Percentiles rank a stretch among this genome's conserved stretches.
phyloP scores from a whole-genome alignment of 225 moss, liverwort and hornwort genomes.

The Physcomitrium patens region DNA sequence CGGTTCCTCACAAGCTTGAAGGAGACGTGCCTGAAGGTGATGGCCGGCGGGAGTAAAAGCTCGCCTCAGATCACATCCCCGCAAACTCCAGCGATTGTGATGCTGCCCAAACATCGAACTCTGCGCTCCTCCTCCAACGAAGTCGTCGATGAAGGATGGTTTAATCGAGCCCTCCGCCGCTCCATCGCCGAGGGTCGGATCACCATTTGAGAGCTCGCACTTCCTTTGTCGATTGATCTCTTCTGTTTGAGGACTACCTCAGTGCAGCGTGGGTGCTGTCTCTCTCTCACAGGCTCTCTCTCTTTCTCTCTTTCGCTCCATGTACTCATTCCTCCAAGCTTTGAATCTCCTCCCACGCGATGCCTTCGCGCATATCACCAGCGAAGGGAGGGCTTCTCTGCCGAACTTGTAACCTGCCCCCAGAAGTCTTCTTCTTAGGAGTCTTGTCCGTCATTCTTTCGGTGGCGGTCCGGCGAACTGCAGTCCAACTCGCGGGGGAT shows the following conservation, averaged over 20 bases:
- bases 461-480: too few relatives aligned
- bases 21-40: conserved; percentile 34
- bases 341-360: too few relatives aligned
- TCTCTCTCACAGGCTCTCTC: too few relatives aligned
- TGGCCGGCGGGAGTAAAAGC: conserved; percentile 7
- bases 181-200: conserved; percentile 52
- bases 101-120: conserved; percentile 27
- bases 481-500: too few relatives aligned
- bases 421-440: too few relatives aligned
- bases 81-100: background rate
- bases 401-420: too few relatives aligned
- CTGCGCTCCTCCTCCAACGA: conserved; percentile 48
- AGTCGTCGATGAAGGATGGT: conserved; percentile 56
- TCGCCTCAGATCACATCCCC: background rate
- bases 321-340: too few relatives aligned
- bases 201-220: background rate
- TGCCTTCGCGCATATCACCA: too few relatives aligned
- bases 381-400: too few relatives aligned
- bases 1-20: conserved; percentile 36
- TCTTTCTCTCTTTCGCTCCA: too few relatives aligned
- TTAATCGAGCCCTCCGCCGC: conserved; percentile 46
- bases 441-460: too few relatives aligned
- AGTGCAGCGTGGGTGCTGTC: background rate
- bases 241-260: background rate
- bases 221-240: too few relatives aligned